These are phyloP conservation scores for Candida pseudoviswanathii DNA, from an alignment of 1,139 yeast species.

Conservation along the genomic window DNA sequence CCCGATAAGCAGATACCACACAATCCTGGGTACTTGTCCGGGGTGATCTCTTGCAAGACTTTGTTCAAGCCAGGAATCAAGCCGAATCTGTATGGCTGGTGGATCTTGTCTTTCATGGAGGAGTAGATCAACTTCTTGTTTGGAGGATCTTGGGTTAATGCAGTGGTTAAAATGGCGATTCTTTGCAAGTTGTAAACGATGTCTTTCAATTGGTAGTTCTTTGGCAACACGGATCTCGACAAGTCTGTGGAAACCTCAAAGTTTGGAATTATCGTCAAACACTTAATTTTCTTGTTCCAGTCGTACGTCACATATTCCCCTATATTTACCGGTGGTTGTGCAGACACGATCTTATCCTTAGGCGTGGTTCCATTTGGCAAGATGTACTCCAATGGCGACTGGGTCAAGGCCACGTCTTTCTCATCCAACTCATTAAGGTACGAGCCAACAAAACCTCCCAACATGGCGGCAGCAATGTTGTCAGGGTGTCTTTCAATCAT, in stretches of 20 bases:
- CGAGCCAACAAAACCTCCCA: conserved; percentile 98
- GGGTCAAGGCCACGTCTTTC: conserved; percentile 70
- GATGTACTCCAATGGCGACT: conserved; percentile 81
- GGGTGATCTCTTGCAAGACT: conserved; percentile 79
- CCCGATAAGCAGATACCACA: conserved; percentile 95
- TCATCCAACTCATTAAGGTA: conserved; percentile 79
- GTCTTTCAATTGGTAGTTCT: conserved; percentile 75
- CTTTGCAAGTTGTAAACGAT: conserved; percentile 79
- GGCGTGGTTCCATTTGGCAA: conserved; percentile 80
- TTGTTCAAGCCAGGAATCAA: conserved; percentile 89
- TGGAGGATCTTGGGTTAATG: conserved; percentile 82
- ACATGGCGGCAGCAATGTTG: conserved; percentile 97
- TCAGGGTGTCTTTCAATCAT: conserved; percentile 99
- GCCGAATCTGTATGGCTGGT: conserved; percentile 91
- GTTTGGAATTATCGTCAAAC: conserved; percentile 88
- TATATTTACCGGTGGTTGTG: conserved; percentile 74
- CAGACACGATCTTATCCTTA: conserved; percentile 41
- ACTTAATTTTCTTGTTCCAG: conserved; percentile 81
- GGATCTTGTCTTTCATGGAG: conserved; percentile 95
- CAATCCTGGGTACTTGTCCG: conserved; percentile 78
- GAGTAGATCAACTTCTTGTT: conserved; percentile 81
- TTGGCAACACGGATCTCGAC: conserved; percentile 86
- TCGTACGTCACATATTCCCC: conserved; percentile 88
- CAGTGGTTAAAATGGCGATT: conserved; percentile 57
- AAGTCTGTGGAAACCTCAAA: conserved; percentile 93